Percentiles rank a stretch among this genome's conserved stretches.
Conservation (phyloP, 1,139 yeast genomes). For the Candida freyschussii region DNA sequence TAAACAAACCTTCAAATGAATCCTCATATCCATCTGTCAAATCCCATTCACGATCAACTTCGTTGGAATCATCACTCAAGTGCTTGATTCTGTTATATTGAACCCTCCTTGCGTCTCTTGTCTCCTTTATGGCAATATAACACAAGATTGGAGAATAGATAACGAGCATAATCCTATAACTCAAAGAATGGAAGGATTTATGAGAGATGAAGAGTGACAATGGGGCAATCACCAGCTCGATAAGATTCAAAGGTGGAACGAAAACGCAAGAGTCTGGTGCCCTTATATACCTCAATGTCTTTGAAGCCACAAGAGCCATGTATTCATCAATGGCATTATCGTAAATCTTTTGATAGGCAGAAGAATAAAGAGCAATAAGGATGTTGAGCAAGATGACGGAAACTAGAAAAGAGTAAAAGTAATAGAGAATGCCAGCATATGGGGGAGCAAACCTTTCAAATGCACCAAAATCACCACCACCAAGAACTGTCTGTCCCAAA, state of each 20-base stretch:
- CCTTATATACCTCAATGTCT: conserved; percentile 75
- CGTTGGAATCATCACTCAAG: conserved; percentile 76
- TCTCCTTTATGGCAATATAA: conserved; percentile 59
- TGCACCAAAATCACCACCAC: conserved; percentile 67
- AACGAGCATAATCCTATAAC: conserved; percentile 52
- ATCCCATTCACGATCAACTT: conserved; percentile 76
- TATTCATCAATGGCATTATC: conserved; percentile 83
- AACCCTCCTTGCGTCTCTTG: conserved; percentile 62
- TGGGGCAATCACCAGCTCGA: conserved; percentile 53
- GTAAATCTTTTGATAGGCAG: conserved; percentile 76
- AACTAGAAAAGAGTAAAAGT: conserved; percentile 70
- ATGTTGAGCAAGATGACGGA: conserved; percentile 73
- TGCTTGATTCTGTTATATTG: conserved; percentile 65
- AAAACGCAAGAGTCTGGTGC: conserved; percentile 86
- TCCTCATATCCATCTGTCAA: conserved; percentile 69
- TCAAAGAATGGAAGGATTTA: conserved; percentile 32
- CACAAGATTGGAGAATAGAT: conserved; percentile 65
- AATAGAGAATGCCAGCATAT: conserved; percentile 72
- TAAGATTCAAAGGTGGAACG: conserved; percentile 78
- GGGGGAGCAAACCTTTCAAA: conserved; percentile 77
- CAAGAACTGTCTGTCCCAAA: conserved; percentile 65
- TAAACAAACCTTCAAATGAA: conserved; percentile 32
- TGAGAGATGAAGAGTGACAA: conserved; percentile 21
- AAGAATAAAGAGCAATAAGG: conserved; percentile 77
- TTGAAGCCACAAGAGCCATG: conserved; percentile 78